Base-by-base conservation (phyloP, 179 eudicot genomes). In the Camellia oleifera region DNA sequence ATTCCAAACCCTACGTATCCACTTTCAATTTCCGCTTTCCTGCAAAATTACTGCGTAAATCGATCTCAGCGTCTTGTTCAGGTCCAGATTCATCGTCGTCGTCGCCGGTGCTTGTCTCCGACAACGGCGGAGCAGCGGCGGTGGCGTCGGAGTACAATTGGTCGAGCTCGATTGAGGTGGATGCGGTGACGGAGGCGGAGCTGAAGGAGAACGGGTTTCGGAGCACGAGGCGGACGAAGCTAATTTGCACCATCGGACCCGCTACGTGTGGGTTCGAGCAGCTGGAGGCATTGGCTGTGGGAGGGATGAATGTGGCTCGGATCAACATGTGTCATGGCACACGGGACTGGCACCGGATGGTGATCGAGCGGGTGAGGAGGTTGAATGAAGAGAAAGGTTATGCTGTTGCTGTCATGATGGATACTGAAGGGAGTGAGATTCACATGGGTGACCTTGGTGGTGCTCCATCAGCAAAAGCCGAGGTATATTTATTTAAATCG, bases 391-490 rank as follows among this genome's bases (percentile, higher is more conserved):
- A 91, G 78, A 92, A 92, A 69, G 98, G 99, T 3, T 94, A 78
- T 81, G 93, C 91, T 46, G 97, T 95, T 67, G 95, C 94, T 0
- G 79, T 95, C 52, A 91, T 95, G 95, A 89, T 95, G 90, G 99
- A 95, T 78, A 93, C 96, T 81, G 94, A 94, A 77, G 99, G 99
- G 40, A 92, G 98, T 84, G 99, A 95, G 93, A 92, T 94, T 87
- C 99, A 94, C 81, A 90, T 95, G 98, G 98, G 95, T 18, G 98
- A 94, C 84, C 90, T 95, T 48, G 89, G 85, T 57, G 91, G 89
- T 17, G 85, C 89, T 74, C 80, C 90, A 0, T 92, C 98, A 10
- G 86, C 88, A 15, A 92, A 88, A 81, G 98, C 99, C 61, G 95
- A 95, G 99, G 99, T 93, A 85, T 50, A 50, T 69, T 20, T 17